Evolutionary conservation across 2,329 filamentous ascomycete species (phyloP).

Genomic region (Immersiporthe knoxdaviesiana): DNA sequence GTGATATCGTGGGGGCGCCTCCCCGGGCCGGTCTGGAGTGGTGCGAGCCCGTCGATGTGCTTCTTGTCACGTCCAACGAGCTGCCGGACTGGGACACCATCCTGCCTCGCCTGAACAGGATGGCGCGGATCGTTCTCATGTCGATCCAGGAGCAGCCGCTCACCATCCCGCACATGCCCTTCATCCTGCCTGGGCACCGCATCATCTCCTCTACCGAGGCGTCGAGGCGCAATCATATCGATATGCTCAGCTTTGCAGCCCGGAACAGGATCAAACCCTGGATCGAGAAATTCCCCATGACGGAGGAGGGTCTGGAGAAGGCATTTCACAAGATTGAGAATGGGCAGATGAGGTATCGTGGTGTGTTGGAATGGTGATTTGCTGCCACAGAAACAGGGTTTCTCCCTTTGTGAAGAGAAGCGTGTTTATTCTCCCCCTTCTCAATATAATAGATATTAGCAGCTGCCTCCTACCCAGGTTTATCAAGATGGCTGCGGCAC

Average conservation of each 20-base stretch:
- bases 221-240: conserved; percentile 28
- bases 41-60: conserved; percentile 15
- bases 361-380: conserved; percentile 27
- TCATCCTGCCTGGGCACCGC: conserved; percentile 26
- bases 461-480: too few relatives aligned
- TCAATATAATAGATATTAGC: too few relatives aligned
- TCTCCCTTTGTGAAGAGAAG: too few relatives aligned
- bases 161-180: conserved; percentile 26
- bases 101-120: conserved; percentile 18
- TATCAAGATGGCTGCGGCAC: background rate
- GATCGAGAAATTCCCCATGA: conserved; percentile 32
- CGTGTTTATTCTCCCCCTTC: too few relatives aligned
- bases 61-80: conserved; percentile 22
- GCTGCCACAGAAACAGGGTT: background rate
- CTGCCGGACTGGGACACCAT: conserved; percentile 21
- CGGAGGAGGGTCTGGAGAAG: conserved; percentile 23
- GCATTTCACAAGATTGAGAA: conserved; percentile 28
- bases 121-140: conserved; percentile 27
- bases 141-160: conserved; percentile 25
- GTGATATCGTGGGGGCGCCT: background rate
- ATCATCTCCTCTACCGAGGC: conserved; percentile 30
- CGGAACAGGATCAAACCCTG: conserved; percentile 27
- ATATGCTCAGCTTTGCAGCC: conserved; percentile 30
- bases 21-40: background rate
- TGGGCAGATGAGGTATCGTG: conserved; percentile 30